A percentile compares a stretch with the other conserved stretches of the same genome.
These are phyloP conservation scores for Quercus cerris DNA, from an alignment of 306 rosid genomes.

Conservation along the genomic window DNA sequence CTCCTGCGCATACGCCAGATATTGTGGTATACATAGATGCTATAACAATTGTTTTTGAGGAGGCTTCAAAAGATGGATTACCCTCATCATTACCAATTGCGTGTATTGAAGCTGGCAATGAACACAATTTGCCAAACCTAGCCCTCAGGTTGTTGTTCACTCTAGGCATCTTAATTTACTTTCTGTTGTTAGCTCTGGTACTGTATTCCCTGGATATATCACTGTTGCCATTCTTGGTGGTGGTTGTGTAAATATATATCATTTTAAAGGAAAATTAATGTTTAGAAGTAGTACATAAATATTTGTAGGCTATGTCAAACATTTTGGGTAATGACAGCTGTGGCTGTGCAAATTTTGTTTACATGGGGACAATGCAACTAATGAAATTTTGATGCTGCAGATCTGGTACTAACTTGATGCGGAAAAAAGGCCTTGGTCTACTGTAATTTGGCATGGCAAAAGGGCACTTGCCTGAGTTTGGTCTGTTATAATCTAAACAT, in stretches of 20 bases:
- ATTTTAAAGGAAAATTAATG: neutral
- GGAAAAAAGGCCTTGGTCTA: neutral
- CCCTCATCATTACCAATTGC: constrained; percentile 70
- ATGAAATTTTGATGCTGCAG: neutral
- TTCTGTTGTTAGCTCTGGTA: constrained; percentile 1
- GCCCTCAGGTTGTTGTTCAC: constrained; percentile 74
- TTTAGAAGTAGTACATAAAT: neutral
- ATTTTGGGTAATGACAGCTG: neutral
- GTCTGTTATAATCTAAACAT: neutral
- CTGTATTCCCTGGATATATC: neutral
- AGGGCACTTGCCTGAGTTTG: neutral
- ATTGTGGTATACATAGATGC: constrained; percentile 85
- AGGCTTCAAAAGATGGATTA: constrained; percentile 60
- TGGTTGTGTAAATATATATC: neutral
- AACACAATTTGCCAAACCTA: constrained; percentile 82
- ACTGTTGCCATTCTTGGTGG: neutral
- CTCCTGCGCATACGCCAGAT: constrained; percentile 73
- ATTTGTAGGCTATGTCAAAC: neutral
- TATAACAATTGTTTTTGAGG: constrained; percentile 77
- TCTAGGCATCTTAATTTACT: constrained; percentile 15
- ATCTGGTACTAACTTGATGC: neutral
- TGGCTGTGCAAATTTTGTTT: neutral
- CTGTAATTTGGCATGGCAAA: neutral
- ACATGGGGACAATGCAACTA: neutral
- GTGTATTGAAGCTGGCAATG: constrained; percentile 81